These are phyloP conservation scores for Russula vinacea DNA, from an alignment of 768 basidiomycete species.

Conservation along the genomic window DNA sequence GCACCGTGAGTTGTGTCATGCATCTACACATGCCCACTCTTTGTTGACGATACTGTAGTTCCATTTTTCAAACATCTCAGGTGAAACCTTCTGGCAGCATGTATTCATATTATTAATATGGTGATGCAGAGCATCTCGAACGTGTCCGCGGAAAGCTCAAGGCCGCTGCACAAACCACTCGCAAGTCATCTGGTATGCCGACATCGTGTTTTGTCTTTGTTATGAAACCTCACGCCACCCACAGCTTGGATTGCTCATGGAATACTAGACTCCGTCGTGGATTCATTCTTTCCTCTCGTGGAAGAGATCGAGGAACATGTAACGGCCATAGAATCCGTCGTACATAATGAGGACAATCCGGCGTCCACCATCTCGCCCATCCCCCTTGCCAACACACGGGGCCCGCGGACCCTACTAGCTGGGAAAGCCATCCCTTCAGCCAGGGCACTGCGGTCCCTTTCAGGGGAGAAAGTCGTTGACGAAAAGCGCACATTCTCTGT, in stretches of 20 bases:
- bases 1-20: constrained; percentile 49
- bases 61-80: constrained; percentile 83
- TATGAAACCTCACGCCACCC: neutral
- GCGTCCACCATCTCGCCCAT: constrained; percentile 11
- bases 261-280: constrained; percentile 88
- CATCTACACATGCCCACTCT: neutral
- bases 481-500: constrained; percentile 13
- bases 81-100: constrained; percentile 33
- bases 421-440: neutral
- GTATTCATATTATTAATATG: constrained; percentile 21
- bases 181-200: constrained; percentile 67
- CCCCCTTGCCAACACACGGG: neutral
- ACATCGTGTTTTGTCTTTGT: neutral
- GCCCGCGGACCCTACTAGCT: neutral
- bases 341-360: constrained; percentile 42
- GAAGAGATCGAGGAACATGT: constrained; percentile 64
- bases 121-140: constrained; percentile 64
- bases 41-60: constrained; percentile 51
- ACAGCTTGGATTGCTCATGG: constrained; percentile 94
- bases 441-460: neutral
- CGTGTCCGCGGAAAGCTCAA: constrained; percentile 70
- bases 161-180: constrained; percentile 56
- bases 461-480: constrained; percentile 5
- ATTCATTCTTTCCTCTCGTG: constrained; percentile 86
- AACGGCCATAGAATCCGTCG: constrained; percentile 54